Conservation (phyloP, 805 yeast genomes). For the Saccharomycopsis sp. region DNA sequence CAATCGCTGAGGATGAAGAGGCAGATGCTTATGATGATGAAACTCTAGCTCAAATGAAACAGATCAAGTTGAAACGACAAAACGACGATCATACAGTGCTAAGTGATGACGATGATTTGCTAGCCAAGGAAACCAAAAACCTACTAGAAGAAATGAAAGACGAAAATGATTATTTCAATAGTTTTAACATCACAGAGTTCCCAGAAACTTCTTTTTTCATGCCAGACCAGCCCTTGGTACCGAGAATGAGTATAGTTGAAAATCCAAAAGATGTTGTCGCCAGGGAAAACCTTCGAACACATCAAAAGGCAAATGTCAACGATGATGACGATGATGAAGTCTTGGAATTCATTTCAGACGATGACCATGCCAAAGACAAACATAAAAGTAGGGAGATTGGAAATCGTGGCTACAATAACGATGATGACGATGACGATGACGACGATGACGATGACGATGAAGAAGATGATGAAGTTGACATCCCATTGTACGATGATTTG, state of each 20-base stretch:
- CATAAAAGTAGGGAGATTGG: background rate
- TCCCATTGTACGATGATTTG: constrained; percentile 22
- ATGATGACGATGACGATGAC: constrained; percentile 24
- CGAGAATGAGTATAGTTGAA: constrained; percentile 17
- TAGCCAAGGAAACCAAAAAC: constrained; percentile 18
- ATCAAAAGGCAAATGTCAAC: background rate
- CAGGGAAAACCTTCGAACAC: constrained; percentile 6
- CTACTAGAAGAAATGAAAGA: constrained; percentile 15
- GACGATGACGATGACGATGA: constrained; percentile 25
- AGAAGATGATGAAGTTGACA: constrained; percentile 24
- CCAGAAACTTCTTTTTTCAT: background rate
- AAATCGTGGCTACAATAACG: constrained; percentile 25
- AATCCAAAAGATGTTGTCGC: constrained; percentile 17
- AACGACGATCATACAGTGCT: constrained; percentile 7
- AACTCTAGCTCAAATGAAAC: constrained; percentile 18
- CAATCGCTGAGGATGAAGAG: constrained; percentile 26
- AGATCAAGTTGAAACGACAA: constrained; percentile 6
- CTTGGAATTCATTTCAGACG: constrained; percentile 29
- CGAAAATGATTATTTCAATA: constrained; percentile 4
- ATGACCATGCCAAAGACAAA: constrained; percentile 22
- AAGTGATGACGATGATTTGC: constrained; percentile 24
- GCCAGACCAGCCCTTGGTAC: constrained; percentile 1
- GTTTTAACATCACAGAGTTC: background rate
- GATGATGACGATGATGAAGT: constrained; percentile 24
- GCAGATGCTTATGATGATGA: constrained; percentile 20